Evolutionary conservation across 192 early-diverging fungal species (phyloP), one percentile per base, ranked within the genome.

Genomic region (Backusella circina): DNA sequence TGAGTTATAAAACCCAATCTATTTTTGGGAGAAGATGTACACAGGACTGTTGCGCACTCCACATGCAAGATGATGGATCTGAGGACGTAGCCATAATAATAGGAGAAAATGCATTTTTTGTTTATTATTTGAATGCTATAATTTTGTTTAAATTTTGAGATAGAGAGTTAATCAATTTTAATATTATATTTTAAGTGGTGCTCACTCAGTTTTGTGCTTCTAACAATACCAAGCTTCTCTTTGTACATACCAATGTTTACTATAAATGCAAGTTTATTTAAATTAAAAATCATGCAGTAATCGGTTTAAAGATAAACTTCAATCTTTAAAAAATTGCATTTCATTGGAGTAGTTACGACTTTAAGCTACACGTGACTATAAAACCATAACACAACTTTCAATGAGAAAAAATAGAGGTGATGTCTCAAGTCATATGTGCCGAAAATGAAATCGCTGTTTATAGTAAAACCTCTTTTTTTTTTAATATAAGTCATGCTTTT

Each of bases 401-500:
- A 28, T 61, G 54, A 28, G 54, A 61, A 61, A 57, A 57, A 61
- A 54, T 23, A 28, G 54, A 28, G 26, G 28, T 8, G 10, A 28
- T 61, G 54, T 61, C 54, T 61, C 54, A 61, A 61, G 54, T 28
- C 54, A 61, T 44, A 61, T 61, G 54, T 61, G 54, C 26, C 18
- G 13, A 41, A 37, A 47, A 35, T 35, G 33, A 35, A 35, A 16
- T 61, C 54, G 54, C 54, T 61, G 54, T 61, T 61, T 61, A 61
- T 61, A 10, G 54, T 61, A 61, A 61, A 61, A 61, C 54, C 54
- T 13, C 12, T 51, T 21, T 51, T 57, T 26, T 61, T 61, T 61
- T 61, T 61, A 61, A 61, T 61, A 61, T 61, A 61, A 61, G 54
- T 61, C 54, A 61, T 61, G 9, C 54, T 61, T 61, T 61, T 28